Conservation (phyloP, 176 grass and related monocot genomes). For the Zoysia pacifica region DNA sequence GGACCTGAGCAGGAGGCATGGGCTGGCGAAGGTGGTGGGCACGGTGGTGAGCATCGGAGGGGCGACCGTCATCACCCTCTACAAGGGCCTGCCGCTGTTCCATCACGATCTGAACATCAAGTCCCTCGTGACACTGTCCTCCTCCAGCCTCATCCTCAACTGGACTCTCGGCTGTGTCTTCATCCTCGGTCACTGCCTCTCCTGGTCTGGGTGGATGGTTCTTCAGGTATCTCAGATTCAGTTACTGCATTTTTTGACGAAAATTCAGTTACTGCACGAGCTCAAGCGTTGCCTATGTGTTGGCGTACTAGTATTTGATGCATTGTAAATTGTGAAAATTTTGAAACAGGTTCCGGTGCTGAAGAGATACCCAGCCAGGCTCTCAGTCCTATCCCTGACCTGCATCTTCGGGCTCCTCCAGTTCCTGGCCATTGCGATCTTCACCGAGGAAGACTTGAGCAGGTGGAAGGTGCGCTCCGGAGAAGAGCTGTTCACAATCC, state of each 20-base stretch:
- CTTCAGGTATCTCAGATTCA: constrained; percentile 53
- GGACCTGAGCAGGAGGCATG: constrained; percentile 60
- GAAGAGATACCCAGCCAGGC: constrained; percentile 84
- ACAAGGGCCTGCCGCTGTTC: constrained; percentile 87
- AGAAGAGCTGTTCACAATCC: constrained; percentile 81
- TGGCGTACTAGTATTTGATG: background rate
- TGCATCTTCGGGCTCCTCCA: constrained; percentile 83
- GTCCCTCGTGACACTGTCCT: constrained; percentile 29
- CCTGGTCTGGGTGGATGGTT: constrained; percentile 96
- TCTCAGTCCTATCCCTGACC: constrained; percentile 72
- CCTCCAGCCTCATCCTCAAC: constrained; percentile 65
- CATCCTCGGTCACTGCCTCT: constrained; percentile 78
- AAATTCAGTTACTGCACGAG: background rate
- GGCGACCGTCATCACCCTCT: constrained; percentile 83
- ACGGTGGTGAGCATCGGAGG: constrained; percentile 88
- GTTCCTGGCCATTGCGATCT: constrained; percentile 73
- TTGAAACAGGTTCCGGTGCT: constrained; percentile 65
- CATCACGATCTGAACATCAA: constrained; percentile 36
- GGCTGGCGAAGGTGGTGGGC: constrained; percentile 80
- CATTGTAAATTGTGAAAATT: background rate
- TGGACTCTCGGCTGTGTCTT: constrained; percentile 91
- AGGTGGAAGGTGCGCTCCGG: constrained; percentile 80
- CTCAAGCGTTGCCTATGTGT: background rate
- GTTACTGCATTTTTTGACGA: background rate
- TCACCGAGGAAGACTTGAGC: constrained; percentile 70